Percentiles rank a stretch among this genome's conserved stretches.
Evolutionary conservation across 106 monocot genomes (phyloP).

Genomic region (Platanthera zijinensis): DNA sequence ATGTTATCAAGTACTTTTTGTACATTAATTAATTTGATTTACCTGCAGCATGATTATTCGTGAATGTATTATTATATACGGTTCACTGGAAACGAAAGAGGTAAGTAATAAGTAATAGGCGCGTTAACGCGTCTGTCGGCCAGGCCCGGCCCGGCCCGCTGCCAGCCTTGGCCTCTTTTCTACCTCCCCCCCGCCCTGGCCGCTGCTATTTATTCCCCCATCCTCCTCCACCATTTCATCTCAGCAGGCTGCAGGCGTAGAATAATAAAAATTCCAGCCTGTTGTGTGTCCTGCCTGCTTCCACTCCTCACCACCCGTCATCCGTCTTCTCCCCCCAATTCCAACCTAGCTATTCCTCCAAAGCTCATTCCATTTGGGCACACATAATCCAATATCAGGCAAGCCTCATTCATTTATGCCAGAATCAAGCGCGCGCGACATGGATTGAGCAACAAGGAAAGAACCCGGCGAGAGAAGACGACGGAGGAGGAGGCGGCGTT

Average conservation of each 20-base stretch:
- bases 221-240: neutral
- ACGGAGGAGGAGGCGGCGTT: neutral
- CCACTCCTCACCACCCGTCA: neutral
- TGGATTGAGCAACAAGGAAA: neutral
- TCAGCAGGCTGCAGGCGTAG: conserved; percentile 8
- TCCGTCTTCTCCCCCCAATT: neutral
- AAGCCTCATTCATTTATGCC: neutral
- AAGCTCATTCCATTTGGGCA: neutral
- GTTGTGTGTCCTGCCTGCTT: neutral
- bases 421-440: too few species aligned
- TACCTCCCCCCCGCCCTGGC: neutral
- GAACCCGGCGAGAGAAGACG: neutral
- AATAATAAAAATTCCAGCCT: neutral
- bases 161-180: neutral
- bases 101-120: neutral
- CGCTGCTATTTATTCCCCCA: conserved; percentile 1
- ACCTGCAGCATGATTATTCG: too few species aligned
- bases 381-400: neutral
- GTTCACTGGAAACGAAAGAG: too few species aligned
- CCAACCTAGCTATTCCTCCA: neutral
- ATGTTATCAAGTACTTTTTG: too few species aligned
- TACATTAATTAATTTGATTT: too few species aligned
- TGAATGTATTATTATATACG: too few species aligned
- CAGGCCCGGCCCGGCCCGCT: neutral
- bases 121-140: neutral